Percentiles rank a stretch among this genome's conserved stretches.
Evolutionary conservation across 1,284 basidiomycete species (phyloP).

Genomic region (Naganishia sp.): DNA sequence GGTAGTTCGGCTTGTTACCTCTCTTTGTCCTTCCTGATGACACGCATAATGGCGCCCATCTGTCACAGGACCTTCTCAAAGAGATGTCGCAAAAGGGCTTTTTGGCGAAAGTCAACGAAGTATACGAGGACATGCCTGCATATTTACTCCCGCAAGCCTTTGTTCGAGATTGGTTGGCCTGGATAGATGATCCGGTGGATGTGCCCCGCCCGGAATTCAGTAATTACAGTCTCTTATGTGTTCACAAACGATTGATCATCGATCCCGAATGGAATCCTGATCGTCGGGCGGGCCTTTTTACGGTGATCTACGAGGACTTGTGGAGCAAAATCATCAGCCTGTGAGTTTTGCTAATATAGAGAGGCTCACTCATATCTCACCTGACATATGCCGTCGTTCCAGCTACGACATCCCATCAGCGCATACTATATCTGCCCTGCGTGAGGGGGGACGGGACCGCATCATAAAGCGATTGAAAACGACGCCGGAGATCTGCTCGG

Average conservation of each 20-base stretch:
- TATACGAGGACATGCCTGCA: constrained; percentile 18
- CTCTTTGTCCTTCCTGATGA: too few relatives aligned
- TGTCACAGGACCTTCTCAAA: constrained; percentile 1
- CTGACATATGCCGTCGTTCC: neutral
- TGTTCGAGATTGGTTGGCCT: constrained; percentile 21
- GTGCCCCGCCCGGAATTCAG: constrained; percentile 20
- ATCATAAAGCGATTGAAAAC: neutral
- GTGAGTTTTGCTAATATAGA: constrained; percentile 1
- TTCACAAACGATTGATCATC: constrained; percentile 20
- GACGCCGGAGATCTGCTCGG: constrained; percentile 6
- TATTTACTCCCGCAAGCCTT: constrained; percentile 26
- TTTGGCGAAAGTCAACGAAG: constrained; percentile 6
- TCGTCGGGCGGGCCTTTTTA: constrained; percentile 6
- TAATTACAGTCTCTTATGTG: constrained; percentile 23
- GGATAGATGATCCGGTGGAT: constrained; percentile 22
- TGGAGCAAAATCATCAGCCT: constrained; percentile 15
- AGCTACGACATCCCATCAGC: constrained; percentile 22
- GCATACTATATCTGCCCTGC: constrained; percentile 7
- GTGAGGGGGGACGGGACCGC: neutral
- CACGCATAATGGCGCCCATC: too few relatives aligned
- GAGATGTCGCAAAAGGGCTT: constrained; percentile 8
- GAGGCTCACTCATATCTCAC: neutral
- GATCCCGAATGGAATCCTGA: constrained; percentile 31
- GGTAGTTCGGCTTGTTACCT: neutral
- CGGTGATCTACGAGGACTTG: neutral